Percentiles rank a stretch among this genome's conserved stretches.
Evolutionary conservation across 192 early-diverging fungal species (phyloP).

Genomic region (Funneliformis mosseae): DNA sequence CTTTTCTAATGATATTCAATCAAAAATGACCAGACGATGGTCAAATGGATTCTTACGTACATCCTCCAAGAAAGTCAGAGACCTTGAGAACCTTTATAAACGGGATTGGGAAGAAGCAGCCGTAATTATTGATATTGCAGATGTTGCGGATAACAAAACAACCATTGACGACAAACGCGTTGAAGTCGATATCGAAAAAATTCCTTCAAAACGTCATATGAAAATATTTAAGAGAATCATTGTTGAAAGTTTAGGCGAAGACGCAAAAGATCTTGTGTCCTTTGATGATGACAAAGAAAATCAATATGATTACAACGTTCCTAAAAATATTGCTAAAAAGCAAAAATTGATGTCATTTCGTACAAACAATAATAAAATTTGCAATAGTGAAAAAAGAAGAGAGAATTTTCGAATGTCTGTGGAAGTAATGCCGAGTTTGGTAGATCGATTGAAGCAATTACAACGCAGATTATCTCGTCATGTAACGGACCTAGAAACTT

Average conservation of each 20-base stretch:
- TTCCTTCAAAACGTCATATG: slow-evolving; percentile 45
- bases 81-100: slow-evolving; percentile 42
- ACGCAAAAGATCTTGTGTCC: slow-evolving; percentile 35
- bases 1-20: background rate
- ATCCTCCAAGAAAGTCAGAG: slow-evolving; percentile 40
- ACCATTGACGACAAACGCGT: slow-evolving; percentile 30
- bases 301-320: background rate
- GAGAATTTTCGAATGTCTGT: slow-evolving; percentile 46
- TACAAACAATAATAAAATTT: background rate
- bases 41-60: background rate
- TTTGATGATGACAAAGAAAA: slow-evolving; percentile 12
- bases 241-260: slow-evolving; percentile 39
- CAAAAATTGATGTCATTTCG: background rate
- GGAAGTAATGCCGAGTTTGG: slow-evolving; percentile 44
- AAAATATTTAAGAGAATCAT: slow-evolving; percentile 46
- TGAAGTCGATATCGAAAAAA: slow-evolving; percentile 40
- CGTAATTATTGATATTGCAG: slow-evolving; percentile 47
- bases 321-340: slow-evolving; percentile 1
- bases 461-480: slow-evolving; percentile 39
- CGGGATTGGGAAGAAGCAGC: slow-evolving; percentile 48
- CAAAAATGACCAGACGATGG: slow-evolving; percentile 1
- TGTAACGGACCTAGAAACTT: slow-evolving; percentile 37
- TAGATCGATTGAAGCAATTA: slow-evolving; percentile 43
- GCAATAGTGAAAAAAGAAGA: slow-evolving; percentile 23
- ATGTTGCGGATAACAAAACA: slow-evolving; percentile 43